Base-by-base conservation (phyloP, 768 basidiomycete genomes). In the Calocera cornea region DNA sequence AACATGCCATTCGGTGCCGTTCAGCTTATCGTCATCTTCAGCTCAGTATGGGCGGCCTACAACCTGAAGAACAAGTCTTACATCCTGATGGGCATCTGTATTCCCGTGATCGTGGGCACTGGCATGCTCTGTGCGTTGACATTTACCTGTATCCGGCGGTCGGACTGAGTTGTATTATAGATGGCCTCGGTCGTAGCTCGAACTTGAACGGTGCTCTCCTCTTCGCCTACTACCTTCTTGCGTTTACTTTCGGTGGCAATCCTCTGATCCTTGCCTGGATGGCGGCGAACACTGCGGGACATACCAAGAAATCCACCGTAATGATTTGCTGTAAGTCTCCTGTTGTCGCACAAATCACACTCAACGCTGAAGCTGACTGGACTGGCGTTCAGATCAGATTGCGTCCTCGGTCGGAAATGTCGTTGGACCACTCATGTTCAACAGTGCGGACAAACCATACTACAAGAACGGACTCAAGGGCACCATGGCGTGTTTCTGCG, bases 211-310 rank as follows among this genome's bases (percentile, higher is more conserved):
- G 70, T 2, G 64, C 70, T 16, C 71, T 75, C 31, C 71, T 76
- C 16, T 50, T 73, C 64, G 76, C 75, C 1, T 77, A 75, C 72
- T 77, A 76, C 70, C 67, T 75, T 38, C 33, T 75, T 36, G 70
- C 74, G 14, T 72, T 76, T 71, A 69, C 76, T n/a, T 77, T 75
- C 69, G 75, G 73, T 24, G 71, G 71, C 40, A 75, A 76, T 69
- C 76, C 75, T 8, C 69, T 77, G 7, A 73, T 77, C 67, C 69
- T 76, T 24, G 71, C 71, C 17, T 77, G 75, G 76, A 74, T 76
- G 64, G 71, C 74, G 1, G 73, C 73, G 38, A 76, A 76, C 70
- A 71, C 72, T 19, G 75, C 68, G 7, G 76, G 76, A 27, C 69
- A 71, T 33, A 60, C 54, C 14, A 60, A 60, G 54, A 60, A 60